Evolutionary conservation across 208 protist genomes (phyloP), one percentile per base, ranked within the genome.

Genomic region (Trypanosoma vivax): DNA sequence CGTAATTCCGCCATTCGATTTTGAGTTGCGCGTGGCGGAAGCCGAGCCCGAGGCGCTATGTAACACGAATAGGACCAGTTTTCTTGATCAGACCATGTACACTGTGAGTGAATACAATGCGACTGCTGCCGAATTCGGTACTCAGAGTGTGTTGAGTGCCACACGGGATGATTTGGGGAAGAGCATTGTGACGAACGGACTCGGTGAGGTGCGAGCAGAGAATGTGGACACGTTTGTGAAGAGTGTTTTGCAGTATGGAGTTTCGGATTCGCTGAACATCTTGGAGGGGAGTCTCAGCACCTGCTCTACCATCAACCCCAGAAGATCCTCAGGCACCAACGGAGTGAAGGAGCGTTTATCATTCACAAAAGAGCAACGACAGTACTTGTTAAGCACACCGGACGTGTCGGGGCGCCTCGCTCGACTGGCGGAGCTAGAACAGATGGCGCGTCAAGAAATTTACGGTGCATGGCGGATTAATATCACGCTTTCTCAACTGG

Each of bases 401-500:
- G 65, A 51, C 13, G 41, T 67, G 30, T 9, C 21, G 41, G 78
- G 83, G 31, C 61, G 72, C 37, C 3, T 87, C 9, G 23, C 42
- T n/a, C 77, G 79, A 13, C 63, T 92, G 51, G 38, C 58, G 35
- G 78, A 89, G 63, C 63, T 88, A 14, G 78, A 92, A 57, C 53
- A 78, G 29, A 62, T 68, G 41, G 37, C 58, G 24, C 76, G 84
- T 7, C 58, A 79, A 54, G 53, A 78, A 39, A 73, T 92, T 62
- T 69, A 70, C 41, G 79, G 66, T 9, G 65, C 75, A 16, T 87
- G 76, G 73, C 56, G 55, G 28, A 67, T 87, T 33, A 76, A 85
- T 59, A 70, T 33, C 24, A 63, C 59, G n/a, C 54, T 92, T 23
- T 42, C 88, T 39, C 56, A 77, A 42, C 46, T 92, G 7, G 84